These are phyloP conservation scores for Populus trichocarpa DNA, from an alignment of 441 rosid species.

Conservation along the genomic window DNA sequence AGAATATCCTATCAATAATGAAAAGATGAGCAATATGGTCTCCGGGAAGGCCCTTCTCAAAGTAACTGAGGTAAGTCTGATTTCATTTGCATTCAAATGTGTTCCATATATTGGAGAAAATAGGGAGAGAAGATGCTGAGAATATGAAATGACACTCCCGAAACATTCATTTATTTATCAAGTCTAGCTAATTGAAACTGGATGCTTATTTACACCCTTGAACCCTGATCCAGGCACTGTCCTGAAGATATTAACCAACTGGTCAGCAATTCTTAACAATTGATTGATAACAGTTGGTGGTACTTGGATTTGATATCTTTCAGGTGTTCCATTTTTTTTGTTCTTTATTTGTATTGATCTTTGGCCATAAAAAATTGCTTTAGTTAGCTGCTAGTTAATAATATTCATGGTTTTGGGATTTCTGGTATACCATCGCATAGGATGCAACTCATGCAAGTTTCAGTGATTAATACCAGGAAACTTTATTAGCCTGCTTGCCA, in stretches of 20 bases:
- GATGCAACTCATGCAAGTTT: not conserved
- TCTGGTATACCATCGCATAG: not conserved
- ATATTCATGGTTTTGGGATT: not conserved
- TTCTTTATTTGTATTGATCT: not conserved
- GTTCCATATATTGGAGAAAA: not conserved
- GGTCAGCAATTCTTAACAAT: not conserved
- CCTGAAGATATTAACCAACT: not conserved
- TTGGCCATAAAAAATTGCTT: not conserved
- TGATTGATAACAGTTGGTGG: not conserved
- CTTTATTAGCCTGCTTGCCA: not conserved
- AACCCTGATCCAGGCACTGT: not conserved
- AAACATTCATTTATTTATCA: not conserved
- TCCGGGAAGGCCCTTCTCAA: constrained; percentile 92
- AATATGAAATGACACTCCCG: not conserved
- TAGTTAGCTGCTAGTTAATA: not conserved
- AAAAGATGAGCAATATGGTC: constrained; percentile 58
- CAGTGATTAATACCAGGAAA: not conserved
- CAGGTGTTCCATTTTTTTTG: not conserved
- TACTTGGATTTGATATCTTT: not conserved
- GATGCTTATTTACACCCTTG: not conserved
- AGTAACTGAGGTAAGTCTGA: constrained; percentile 83
- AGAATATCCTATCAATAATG: constrained; percentile 52
- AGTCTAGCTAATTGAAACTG: not conserved
- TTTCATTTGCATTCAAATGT: not conserved
- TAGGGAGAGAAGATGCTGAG: not conserved